Base-by-base conservation (phyloP, 257 asterid species). In the Forsythia suspensa region DNA sequence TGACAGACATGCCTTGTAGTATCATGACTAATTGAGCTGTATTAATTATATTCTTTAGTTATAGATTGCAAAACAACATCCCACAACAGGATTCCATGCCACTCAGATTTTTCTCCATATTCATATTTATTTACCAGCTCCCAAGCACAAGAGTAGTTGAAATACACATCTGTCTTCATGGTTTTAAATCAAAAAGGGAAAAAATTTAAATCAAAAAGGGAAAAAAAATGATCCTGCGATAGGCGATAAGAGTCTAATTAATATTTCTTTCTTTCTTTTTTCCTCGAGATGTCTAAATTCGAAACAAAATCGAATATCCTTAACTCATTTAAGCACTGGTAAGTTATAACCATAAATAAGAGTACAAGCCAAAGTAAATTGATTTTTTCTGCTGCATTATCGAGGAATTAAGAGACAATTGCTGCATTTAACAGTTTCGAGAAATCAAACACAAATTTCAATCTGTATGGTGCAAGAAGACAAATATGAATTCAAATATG, bases 1-100 rank as follows among this genome's bases (percentile, higher is more conserved):
- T 89, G 95, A 90, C 97, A 92, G 92, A 92, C 90, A 90, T 90
- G 80, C 97, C 83, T 84, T 76, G 76, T 82, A 80, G 46, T 74
- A 72, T 55, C 88, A 82, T 83, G 77, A 80, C 83, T 79, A 83
- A 81, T 66, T 76, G 93, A 87, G 88, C 86, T 88, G 79, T 75
- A 79, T 82, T 71, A 77, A 77, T 85, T 9, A 76, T 85, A 82
- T 74, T 82, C 46, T 77, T 74, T 77, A 70, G 67, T 51, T 76
- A 80, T 72, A 71, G 59, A 80, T 76, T 80, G 75, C 86, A 65
- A 85, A 65, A 75, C 42, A 77, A 78, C 80, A 77, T 77, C 82
- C 74, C 72, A 20, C 74, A 77, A 39, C 85, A 76, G 41, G 71
- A 80, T 77, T 82, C 87, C 76, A 66, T 68, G 86, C 78, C 37